These are phyloP conservation scores for Alternaria metachromatica DNA, from an alignment of 2,329 filamentous ascomycete genomes.

Conservation along the genomic window DNA sequence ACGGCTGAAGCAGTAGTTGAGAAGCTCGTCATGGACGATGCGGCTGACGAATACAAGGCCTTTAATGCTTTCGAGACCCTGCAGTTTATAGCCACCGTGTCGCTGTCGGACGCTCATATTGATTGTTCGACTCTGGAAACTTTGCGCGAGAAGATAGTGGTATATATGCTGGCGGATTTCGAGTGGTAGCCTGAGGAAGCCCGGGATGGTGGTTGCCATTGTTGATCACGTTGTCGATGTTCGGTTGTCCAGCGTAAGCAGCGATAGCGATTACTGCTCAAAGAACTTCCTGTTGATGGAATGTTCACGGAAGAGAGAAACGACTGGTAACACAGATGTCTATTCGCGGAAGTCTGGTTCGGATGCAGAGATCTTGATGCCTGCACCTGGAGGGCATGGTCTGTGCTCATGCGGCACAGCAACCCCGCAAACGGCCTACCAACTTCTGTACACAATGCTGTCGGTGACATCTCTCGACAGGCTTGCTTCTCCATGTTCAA, in stretches of 20 bases:
- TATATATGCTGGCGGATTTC: background rate
- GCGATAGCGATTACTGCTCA: background rate
- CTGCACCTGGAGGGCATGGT: too few species aligned
- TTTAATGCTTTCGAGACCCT: background rate
- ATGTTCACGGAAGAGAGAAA: background rate
- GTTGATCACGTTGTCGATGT: background rate
- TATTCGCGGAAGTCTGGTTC: background rate
- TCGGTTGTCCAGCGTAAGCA: background rate
- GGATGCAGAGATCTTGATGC: background rate
- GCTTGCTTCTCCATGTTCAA: background rate
- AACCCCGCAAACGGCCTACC: background rate
- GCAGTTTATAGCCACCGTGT: background rate
- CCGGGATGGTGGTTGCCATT: background rate
- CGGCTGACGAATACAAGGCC: background rate
- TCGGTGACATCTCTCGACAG: background rate
- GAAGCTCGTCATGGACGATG: background rate
- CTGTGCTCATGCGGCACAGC: background rate
- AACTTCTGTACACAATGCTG: background rate
- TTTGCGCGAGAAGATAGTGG: background rate
- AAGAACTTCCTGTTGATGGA: background rate
- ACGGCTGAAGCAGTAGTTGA: background rate
- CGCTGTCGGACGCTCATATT: background rate
- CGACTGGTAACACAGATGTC: background rate
- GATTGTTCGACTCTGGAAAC: background rate
- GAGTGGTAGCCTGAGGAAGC: background rate